These are phyloP conservation scores for Trifolium repens DNA, from an alignment of 306 rosid species.

Conservation along the genomic window DNA sequence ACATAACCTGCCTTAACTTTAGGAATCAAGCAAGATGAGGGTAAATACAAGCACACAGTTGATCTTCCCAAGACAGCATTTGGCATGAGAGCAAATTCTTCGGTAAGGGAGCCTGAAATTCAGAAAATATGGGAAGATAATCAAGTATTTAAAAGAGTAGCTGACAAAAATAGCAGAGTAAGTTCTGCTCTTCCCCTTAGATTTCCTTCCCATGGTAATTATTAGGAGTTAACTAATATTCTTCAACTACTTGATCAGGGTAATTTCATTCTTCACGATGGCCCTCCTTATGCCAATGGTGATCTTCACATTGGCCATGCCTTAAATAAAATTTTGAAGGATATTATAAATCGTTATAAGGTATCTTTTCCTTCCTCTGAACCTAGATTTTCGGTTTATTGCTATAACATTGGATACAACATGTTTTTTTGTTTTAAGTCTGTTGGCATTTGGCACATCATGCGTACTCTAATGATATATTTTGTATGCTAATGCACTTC, in stretches of 20 bases:
- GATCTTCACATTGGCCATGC: conserved; percentile 99
- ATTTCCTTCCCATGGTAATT: background rate
- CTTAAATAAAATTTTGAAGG: conserved; percentile 92
- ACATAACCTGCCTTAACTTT: conserved; percentile 41
- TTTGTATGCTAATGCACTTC: conserved; percentile 27
- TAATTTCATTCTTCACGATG: conserved; percentile 91
- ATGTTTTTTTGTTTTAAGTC: conserved; percentile 22
- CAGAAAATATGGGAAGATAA: conserved; percentile 94
- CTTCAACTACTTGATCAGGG: conserved; percentile 57
- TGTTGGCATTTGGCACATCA: background rate
- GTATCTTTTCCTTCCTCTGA: conserved; percentile 47
- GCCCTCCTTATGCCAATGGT: conserved; percentile 98
- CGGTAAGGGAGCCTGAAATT: conserved; percentile 86
- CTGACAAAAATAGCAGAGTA: conserved; percentile 81
- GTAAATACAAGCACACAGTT: conserved; percentile 95
- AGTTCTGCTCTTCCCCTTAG: conserved; percentile 44
- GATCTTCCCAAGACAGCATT: conserved; percentile 93
- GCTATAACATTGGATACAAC: background rate
- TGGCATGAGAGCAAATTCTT: conserved; percentile 92
- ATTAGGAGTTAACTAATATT: conserved; percentile 40
- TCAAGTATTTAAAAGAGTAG: conserved; percentile 74
- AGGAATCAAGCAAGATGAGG: conserved; percentile 84
- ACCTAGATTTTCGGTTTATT: conserved; percentile 31
- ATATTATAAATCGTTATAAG: conserved; percentile 95
- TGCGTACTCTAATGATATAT: conserved; percentile 15